Evolutionary conservation across 1,284 basidiomycete genomes (phyloP).

Genomic region (Fomitopsis pinicola): DNA sequence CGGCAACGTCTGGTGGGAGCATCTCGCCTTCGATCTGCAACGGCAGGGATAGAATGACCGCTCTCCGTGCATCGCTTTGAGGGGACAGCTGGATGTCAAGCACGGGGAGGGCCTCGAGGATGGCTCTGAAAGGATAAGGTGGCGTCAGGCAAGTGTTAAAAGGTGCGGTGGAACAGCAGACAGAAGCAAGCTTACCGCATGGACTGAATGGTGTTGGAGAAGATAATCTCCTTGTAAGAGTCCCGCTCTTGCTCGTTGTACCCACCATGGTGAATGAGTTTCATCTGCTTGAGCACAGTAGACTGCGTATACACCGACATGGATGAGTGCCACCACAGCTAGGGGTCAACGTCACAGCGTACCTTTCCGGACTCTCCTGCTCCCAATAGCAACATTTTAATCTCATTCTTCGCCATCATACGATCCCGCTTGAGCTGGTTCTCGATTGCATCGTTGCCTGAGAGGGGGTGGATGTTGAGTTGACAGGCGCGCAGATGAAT

Average conservation of each 20-base stretch:
- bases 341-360: slow-evolving; percentile 14
- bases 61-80: slow-evolving; percentile 70
- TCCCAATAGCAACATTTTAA: slow-evolving; percentile 89
- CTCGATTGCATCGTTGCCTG: slow-evolving; percentile 95
- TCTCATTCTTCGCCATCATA: slow-evolving; percentile 90
- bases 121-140: slow-evolving; percentile 48
- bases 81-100: slow-evolving; percentile 67
- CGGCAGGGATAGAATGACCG: slow-evolving; percentile 78
- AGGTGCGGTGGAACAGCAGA: background rate
- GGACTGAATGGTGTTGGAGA: slow-evolving; percentile 93
- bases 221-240: slow-evolving; percentile 97
- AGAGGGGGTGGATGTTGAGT: background rate
- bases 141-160: background rate
- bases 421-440: slow-evolving; percentile 91
- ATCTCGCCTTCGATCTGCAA: slow-evolving; percentile 82
- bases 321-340: background rate
- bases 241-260: slow-evolving; percentile 92
- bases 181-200: slow-evolving; percentile 62
- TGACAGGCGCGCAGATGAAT: background rate
- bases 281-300: slow-evolving; percentile 95
- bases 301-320: slow-evolving; percentile 43
- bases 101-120: slow-evolving; percentile 87
- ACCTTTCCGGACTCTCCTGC: slow-evolving; percentile 93
- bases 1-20: slow-evolving; percentile 75
- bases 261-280: slow-evolving; percentile 88